Conservation (phyloP, 495 filamentous ascomycete genomes). For the Platismatia glauca region DNA sequence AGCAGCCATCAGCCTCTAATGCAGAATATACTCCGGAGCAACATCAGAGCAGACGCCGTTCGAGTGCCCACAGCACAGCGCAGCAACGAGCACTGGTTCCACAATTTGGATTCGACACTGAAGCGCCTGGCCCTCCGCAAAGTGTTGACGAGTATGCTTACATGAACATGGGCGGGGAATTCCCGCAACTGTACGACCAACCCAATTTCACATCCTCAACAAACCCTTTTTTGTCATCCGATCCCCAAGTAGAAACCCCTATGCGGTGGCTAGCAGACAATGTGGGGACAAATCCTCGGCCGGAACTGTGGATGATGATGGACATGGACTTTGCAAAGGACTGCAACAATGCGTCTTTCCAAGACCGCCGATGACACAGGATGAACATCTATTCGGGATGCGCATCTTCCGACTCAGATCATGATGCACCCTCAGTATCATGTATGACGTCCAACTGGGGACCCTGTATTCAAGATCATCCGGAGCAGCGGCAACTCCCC, state of each 20-base stretch:
- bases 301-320: constrained; percentile 3
- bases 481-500: too few relatives aligned
- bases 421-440: too few relatives aligned
- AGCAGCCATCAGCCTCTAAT: neutral
- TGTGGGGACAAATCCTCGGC: neutral
- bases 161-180: neutral
- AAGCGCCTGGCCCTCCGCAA: neutral
- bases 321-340: neutral
- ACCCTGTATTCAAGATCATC: too few relatives aligned
- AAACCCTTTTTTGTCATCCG: neutral
- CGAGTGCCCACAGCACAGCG: too few relatives aligned
- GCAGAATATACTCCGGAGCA: neutral
- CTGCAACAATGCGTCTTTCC: neutral
- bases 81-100: neutral
- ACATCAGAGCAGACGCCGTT: too few relatives aligned
- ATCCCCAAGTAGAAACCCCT: neutral
- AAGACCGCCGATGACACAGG: neutral
- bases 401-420: too few relatives aligned
- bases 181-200: neutral
- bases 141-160: neutral
- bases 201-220: neutral
- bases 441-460: too few relatives aligned
- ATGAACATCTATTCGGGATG: too few relatives aligned
- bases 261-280: constrained; percentile 6
- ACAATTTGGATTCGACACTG: neutral